Percentiles rank a stretch among this genome's conserved stretches.
phyloP scores from a whole-genome alignment of 2,329 filamentous ascomycete species.

The Aspergillus sp. region DNA sequence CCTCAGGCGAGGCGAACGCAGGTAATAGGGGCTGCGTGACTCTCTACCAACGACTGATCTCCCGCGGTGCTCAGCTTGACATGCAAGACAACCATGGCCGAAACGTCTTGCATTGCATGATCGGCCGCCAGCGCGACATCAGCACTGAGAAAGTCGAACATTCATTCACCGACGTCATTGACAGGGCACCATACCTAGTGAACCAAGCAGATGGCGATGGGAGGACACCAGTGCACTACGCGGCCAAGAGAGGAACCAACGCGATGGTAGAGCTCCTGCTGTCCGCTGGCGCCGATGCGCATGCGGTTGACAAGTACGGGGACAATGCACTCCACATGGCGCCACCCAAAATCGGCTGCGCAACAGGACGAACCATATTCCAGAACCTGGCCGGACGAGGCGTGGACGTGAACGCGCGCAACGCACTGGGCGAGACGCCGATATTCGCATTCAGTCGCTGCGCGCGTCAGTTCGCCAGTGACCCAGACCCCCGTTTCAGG shows the following conservation, averaged over 20 bases:
- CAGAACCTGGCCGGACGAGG: not conserved
- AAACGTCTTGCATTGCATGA: constrained; percentile 1
- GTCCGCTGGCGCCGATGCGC: constrained; percentile 3
- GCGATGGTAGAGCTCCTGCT: not conserved
- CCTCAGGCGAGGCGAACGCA: too few species aligned
- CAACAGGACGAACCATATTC: not conserved
- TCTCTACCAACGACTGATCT: not conserved
- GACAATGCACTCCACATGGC: constrained; percentile 5
- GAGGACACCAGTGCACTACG: constrained; percentile 6
- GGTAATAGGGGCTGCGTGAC: not conserved
- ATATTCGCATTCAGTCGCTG: constrained; percentile 5
- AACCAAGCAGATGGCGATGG: too few species aligned
- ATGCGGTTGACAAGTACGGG: constrained; percentile 5
- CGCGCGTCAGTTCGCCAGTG: not conserved
- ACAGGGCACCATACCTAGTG: too few species aligned
- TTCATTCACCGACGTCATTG: too few species aligned
- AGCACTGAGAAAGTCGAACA: not conserved
- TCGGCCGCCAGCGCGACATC: not conserved
- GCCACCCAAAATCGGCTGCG: not conserved
- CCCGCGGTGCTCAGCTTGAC: not conserved
- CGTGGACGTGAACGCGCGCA: constrained; percentile 4
- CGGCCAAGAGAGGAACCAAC: not conserved
- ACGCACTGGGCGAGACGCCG: constrained; percentile 5
- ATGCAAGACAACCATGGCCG: not conserved
- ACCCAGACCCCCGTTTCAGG: not conserved